Evolutionary conservation across 2,329 filamentous ascomycete genomes (phyloP).

Genomic region (Tolypocladium capitatum): DNA sequence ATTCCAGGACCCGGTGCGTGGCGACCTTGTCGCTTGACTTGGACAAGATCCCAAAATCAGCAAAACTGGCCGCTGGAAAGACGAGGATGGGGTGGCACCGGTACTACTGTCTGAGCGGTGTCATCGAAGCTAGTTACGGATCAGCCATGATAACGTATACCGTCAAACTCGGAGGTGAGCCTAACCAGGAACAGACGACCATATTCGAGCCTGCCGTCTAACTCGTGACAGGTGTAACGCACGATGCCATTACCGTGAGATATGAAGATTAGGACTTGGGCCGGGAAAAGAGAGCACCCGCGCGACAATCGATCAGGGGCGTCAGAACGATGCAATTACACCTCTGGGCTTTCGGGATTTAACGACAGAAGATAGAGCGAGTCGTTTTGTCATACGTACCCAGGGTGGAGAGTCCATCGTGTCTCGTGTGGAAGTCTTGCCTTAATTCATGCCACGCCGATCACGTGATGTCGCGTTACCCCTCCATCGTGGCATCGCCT

Average conservation of each 20-base stretch:
- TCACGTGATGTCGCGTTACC: conserved; percentile 11
- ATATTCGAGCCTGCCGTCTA: not conserved
- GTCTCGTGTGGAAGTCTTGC: not conserved
- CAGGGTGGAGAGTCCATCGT: not conserved
- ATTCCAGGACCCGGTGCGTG: conserved; percentile 15
- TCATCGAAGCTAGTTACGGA: conserved; percentile 23
- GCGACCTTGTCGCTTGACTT: conserved; percentile 23
- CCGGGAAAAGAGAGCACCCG: not conserved
- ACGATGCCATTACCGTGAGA: conserved; percentile 21
- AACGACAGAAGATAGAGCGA: not conserved
- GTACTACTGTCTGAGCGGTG: conserved; percentile 23
- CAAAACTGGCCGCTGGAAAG: conserved; percentile 16
- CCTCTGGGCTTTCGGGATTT: not conserved
- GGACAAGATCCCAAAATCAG: conserved; percentile 18
- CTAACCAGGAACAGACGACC: not conserved
- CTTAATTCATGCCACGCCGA: not conserved
- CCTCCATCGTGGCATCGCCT: not conserved
- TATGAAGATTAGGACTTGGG: conserved; percentile 13
- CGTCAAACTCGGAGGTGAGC: conserved; percentile 23
- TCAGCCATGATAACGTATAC: conserved; percentile 25
- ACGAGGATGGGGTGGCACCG: conserved; percentile 21
- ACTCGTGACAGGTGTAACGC: conserved; percentile 17
- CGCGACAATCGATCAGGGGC: not conserved
- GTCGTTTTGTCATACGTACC: conserved; percentile 1
- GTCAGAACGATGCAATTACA: not conserved